Evolutionary conservation across 2,329 filamentous ascomycete species (phyloP), one percentile per base, ranked within the genome.

Genomic region (Cryphonectria carpinicola): DNA sequence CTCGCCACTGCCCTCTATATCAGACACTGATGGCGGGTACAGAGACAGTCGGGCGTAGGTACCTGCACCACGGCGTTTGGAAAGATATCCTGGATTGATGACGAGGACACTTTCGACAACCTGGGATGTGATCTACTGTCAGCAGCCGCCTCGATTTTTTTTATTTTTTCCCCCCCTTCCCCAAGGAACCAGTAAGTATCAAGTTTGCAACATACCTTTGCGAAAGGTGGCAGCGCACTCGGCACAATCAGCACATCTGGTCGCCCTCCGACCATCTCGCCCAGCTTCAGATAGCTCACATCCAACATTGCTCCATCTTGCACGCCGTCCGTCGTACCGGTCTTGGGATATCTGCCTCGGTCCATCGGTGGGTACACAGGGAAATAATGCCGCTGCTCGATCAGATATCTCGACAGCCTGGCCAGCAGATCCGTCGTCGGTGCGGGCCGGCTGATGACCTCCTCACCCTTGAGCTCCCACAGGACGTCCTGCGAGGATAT

Each of bases 341-440:
- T 89, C 78, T 87, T 91, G 41, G 91, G 89, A 69, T 93, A 82
- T 74, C 84, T 88, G 70, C 88, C 85, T 65, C 94, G 86, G 66
- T 92, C 89, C 17, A 90, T 87, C 0, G 95, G 90, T 7, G 96
- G 96, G 77, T 95, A 98, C 0, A 98, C 82, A 0, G 96, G 96
- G 76, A 94, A 94, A 80, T 95, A 98, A 78, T 96, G 94, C 8
- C 95, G 86, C 82, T 98, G 96, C 81, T 97, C 92, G 70, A 99
- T 88, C 25, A 99, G 80, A 75, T 96, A 91, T 28, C 90, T 87
- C 7, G 92, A 89, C 63, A 95, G 81, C n/a, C 95, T 84, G 22
- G 90, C 89, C 76, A 95, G 84, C 37, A 93, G 76, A 74, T 93
- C 89, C 0, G 85, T 79, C 67, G 90, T 86, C 11, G 80, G 79